Percentiles rank a stretch among this genome's conserved stretches.
Conservation (phyloP, 768 basidiomycete genomes). For the Tubosaeta sp. region DNA sequence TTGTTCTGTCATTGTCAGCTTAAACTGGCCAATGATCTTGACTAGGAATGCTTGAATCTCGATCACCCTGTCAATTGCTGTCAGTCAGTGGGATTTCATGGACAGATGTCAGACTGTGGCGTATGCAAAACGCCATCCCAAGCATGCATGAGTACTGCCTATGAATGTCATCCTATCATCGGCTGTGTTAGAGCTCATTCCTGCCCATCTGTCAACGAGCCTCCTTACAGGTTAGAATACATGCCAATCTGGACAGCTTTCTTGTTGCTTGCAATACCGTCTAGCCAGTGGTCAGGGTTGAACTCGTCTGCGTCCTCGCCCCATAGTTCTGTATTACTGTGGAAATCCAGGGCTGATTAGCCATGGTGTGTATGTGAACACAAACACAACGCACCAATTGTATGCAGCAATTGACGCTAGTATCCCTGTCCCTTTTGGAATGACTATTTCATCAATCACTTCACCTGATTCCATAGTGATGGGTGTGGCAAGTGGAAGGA, state of each 20-base stretch:
- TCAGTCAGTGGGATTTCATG: background rate
- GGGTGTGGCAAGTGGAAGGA: slow-evolving; percentile 52
- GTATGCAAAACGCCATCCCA: background rate
- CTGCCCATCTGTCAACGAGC: background rate
- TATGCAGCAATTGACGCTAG: slow-evolving; percentile 34
- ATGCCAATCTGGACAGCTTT: background rate
- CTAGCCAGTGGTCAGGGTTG: background rate
- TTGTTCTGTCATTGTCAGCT: background rate
- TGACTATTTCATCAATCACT: slow-evolving; percentile 38
- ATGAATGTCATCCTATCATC: background rate
- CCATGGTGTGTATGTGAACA: no score
- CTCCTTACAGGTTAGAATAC: background rate
- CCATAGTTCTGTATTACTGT: background rate
- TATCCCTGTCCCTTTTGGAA: slow-evolving; percentile 49
- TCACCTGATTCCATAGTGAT: slow-evolving; percentile 45
- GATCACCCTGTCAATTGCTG: slow-evolving; percentile 27
- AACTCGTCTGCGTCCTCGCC: background rate
- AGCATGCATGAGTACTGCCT: background rate
- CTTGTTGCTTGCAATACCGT: background rate
- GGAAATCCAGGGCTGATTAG: background rate
- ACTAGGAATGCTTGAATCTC: slow-evolving; percentile 58
- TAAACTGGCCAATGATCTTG: slow-evolving; percentile 42
- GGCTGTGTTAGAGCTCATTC: background rate
- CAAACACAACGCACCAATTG: background rate
- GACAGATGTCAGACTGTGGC: background rate